Conservation (phyloP, 768 basidiomycete genomes). For the Tremella mesenterica region DNA sequence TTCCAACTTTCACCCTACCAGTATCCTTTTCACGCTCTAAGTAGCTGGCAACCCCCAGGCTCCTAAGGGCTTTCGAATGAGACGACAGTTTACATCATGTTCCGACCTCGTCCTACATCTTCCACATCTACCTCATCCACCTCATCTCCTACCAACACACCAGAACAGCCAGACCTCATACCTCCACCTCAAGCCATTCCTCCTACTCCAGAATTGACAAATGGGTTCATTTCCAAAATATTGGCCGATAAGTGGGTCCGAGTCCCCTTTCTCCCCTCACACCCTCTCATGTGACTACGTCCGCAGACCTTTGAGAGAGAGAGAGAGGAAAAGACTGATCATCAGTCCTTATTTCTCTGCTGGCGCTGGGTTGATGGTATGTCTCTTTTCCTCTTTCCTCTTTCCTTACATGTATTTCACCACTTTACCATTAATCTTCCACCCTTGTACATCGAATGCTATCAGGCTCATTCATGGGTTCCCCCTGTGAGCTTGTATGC, state of each 20-base stretch:
- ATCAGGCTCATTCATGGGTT: too few relatives aligned
- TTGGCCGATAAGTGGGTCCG: constrained; percentile 39
- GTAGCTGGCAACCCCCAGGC: too few relatives aligned
- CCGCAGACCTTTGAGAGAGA: neutral
- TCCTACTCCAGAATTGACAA: neutral
- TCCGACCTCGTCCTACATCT: neutral
- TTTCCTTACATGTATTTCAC: neutral
- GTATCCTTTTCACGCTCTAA: too few relatives aligned
- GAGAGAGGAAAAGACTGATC: neutral
- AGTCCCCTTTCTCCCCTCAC: too few relatives aligned
- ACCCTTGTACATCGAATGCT: too few relatives aligned
- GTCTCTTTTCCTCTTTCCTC: constrained; percentile 10
- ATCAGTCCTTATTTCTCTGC: constrained; percentile 92
- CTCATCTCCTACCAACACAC: neutral
- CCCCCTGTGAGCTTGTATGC: too few relatives aligned
- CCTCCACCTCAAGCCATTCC: neutral
- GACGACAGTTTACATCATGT: too few relatives aligned
- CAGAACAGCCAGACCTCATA: neutral
- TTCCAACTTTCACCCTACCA: too few relatives aligned
- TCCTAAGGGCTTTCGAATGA: too few relatives aligned
- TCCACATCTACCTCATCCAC: neutral
- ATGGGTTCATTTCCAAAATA: constrained; percentile 25
- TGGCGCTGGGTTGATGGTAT: constrained; percentile 93
- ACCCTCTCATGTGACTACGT: too few relatives aligned
- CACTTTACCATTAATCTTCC: neutral